Conservation (phyloP, 2,329 filamentous ascomycete species). For the Xylariaceae sp. region DNA sequence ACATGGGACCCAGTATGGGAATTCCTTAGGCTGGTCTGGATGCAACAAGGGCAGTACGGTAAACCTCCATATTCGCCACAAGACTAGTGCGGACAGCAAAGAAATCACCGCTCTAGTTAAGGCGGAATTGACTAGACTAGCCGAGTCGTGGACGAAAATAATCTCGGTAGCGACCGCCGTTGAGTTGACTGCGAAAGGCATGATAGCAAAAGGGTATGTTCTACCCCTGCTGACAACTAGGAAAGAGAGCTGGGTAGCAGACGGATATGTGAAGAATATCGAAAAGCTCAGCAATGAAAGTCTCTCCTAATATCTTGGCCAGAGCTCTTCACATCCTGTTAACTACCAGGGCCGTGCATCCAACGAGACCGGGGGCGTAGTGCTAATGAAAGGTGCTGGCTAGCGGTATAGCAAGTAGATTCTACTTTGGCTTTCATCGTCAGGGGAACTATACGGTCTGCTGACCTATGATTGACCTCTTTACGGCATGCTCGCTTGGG, state of each 20-base stretch:
- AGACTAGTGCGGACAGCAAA: not conserved
- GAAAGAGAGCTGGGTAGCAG: not conserved
- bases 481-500: not conserved
- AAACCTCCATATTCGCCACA: constrained; percentile 26
- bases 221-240: not conserved
- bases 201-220: not conserved
- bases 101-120: not conserved
- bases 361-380: too few species aligned
- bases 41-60: constrained; percentile 14
- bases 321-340: too few species aligned
- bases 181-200: not conserved
- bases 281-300: too few species aligned
- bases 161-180: not conserved
- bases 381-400: too few species aligned
- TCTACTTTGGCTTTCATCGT: too few species aligned
- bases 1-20: constrained; percentile 26
- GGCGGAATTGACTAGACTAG: not conserved
- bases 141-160: not conserved
- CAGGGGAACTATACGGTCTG: not conserved
- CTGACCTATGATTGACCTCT: not conserved
- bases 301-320: not conserved
- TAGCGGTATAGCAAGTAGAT: too few species aligned
- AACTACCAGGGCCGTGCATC: too few species aligned
- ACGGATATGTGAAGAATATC: not conserved
- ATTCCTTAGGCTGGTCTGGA: constrained; percentile 19